A percentile compares a stretch with the other conserved stretches of the same genome.
These are phyloP conservation scores for Fraxinus platypoda DNA, from an alignment of 305 asterid genomes.

Conservation along the genomic window DNA sequence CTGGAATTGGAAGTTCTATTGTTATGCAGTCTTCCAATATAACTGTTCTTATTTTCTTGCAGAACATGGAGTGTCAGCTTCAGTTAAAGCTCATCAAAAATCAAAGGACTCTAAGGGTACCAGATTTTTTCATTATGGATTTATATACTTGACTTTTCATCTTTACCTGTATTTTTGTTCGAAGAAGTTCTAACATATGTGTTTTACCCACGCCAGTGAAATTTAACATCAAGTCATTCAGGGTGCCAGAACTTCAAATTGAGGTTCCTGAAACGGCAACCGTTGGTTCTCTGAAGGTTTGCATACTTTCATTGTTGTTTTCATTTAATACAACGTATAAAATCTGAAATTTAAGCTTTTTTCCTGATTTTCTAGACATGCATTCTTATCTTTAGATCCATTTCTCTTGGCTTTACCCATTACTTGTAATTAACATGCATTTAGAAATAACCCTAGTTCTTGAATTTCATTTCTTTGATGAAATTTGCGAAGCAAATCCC, in stretches of 20 bases:
- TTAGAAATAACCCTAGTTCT: conserved; percentile 7
- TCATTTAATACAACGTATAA: background rate
- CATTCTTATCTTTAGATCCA: conserved; percentile 9
- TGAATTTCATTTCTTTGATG: background rate
- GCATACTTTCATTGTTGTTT: conserved; percentile 20
- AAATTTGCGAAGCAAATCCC: background rate
- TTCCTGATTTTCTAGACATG: background rate
- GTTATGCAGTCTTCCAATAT: conserved; percentile 17
- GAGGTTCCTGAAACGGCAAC: conserved; percentile 79
- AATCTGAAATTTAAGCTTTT: background rate
- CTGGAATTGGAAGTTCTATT: conserved; percentile 8
- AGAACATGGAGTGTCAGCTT: conserved; percentile 40
- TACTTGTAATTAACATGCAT: background rate
- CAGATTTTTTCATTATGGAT: conserved; percentile 9
- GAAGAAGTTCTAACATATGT: conserved; percentile 19
- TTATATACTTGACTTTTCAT: background rate
- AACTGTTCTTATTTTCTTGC: conserved; percentile 20
- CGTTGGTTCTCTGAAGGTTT: conserved; percentile 76
- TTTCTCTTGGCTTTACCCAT: background rate
- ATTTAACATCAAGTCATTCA: conserved; percentile 71
- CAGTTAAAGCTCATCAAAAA: conserved; percentile 36
- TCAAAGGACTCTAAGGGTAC: conserved; percentile 56
- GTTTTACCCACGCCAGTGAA: conserved; percentile 41
- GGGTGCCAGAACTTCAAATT: conserved; percentile 70
- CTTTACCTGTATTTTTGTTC: conserved; percentile 4